Evolutionary conservation across 1,284 basidiomycete species (phyloP).

Genomic region (Cryptococcus sp.): DNA sequence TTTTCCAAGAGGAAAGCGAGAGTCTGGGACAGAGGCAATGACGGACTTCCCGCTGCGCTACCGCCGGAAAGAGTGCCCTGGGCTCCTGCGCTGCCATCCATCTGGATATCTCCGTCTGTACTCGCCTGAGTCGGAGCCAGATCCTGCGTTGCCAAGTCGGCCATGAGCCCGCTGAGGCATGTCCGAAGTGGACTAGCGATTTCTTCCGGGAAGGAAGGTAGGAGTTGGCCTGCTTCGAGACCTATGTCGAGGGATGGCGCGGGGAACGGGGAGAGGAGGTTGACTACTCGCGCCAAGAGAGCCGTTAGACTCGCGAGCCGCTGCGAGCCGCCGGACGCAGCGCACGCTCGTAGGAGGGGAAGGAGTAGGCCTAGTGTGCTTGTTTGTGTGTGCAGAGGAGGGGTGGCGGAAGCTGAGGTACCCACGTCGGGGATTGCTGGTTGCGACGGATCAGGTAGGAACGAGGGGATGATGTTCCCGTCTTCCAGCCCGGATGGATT

Average conservation of each 20-base stretch:
- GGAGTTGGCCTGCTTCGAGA: constrained; percentile 41
- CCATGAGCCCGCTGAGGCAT: constrained; percentile 43
- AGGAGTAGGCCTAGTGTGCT: constrained; percentile 38
- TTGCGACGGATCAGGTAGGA: constrained; percentile 14
- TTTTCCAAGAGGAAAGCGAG: constrained; percentile 29
- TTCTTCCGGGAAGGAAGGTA: constrained; percentile 36
- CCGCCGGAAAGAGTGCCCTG: not conserved
- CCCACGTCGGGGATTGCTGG: constrained; percentile 29
- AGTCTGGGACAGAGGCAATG: constrained; percentile 22
- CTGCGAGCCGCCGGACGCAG: constrained; percentile 12
- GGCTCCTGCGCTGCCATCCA: not conserved
- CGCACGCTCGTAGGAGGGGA: constrained; percentile 37
- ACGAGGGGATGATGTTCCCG: constrained; percentile 10
- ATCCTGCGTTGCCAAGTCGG: constrained; percentile 33
- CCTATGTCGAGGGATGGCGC: constrained; percentile 47
- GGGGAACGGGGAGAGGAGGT: constrained; percentile 38
- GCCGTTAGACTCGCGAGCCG: constrained; percentile 15
- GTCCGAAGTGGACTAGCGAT: constrained; percentile 36
- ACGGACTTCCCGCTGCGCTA: not conserved
- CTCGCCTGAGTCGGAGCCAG: not conserved
- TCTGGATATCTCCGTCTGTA: not conserved
- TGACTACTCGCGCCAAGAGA: constrained; percentile 29
- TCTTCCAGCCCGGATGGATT: constrained; percentile 26
- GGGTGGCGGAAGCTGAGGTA: constrained; percentile 26
- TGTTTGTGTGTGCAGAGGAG: constrained; percentile 8